These are phyloP conservation scores for Melanogaster broomeanus DNA, from an alignment of 768 basidiomycete species.

Conservation along the genomic window DNA sequence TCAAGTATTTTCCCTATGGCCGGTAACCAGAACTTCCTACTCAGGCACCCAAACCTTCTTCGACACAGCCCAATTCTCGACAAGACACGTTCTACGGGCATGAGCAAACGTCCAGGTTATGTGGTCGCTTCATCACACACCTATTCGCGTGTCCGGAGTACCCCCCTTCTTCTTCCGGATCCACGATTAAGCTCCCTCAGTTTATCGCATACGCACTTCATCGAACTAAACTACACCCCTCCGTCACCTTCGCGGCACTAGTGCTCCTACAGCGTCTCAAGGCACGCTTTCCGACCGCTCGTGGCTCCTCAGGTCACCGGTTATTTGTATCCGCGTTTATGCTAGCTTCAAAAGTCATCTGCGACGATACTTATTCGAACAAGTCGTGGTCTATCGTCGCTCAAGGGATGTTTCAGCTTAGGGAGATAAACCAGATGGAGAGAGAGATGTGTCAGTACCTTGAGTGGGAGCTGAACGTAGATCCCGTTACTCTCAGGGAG, in stretches of 20 bases:
- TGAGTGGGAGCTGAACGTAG: slow-evolving; percentile 88
- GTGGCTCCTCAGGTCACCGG: slow-evolving; percentile 72
- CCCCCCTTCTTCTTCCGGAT: slow-evolving; percentile 49
- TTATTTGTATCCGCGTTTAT: slow-evolving; percentile 75
- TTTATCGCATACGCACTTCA: slow-evolving; percentile 73
- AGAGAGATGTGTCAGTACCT: slow-evolving; percentile 83
- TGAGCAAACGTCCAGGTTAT: slow-evolving; percentile 66
- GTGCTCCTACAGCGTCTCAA: slow-evolving; percentile 67
- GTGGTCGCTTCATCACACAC: slow-evolving; percentile 79
- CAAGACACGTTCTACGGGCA: slow-evolving; percentile 54
- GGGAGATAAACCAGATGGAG: slow-evolving; percentile 84
- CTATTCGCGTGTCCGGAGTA: slow-evolving; percentile 86
- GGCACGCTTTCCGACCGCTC: slow-evolving; percentile 72
- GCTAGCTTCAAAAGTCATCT: slow-evolving; percentile 79
- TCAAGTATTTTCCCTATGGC: not conserved
- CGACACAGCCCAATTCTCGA: slow-evolving; percentile 29
- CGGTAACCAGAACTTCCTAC: not conserved
- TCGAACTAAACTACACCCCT: slow-evolving; percentile 60
- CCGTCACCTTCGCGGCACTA: slow-evolving; percentile 43
- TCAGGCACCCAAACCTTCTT: slow-evolving; percentile 33
- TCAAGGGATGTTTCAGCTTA: slow-evolving; percentile 77
- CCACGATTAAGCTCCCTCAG: slow-evolving; percentile 42
- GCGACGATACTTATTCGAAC: slow-evolving; percentile 93
- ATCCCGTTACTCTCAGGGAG: slow-evolving; percentile 55
- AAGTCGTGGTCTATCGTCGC: slow-evolving; percentile 92